Conservation (phyloP, 768 basidiomycete species). For the Amanita rubescens region DNA sequence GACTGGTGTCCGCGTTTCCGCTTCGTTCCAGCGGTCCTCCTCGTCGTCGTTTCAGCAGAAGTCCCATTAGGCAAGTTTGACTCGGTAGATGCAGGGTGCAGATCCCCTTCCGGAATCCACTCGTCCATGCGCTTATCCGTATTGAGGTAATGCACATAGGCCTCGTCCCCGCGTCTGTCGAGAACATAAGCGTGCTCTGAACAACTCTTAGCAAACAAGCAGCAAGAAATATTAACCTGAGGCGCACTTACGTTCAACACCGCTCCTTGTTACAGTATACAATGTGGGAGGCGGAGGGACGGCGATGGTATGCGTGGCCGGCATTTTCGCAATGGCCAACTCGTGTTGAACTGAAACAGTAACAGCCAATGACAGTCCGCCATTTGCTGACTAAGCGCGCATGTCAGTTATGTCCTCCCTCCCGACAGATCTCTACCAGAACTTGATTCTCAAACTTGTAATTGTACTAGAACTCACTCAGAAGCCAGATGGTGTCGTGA, state of each 20-base stretch:
- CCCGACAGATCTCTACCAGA: slow-evolving; percentile 45
- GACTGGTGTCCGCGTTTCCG: slow-evolving; percentile 12
- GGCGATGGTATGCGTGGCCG: slow-evolving; percentile 22
- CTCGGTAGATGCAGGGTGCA: slow-evolving; percentile 20
- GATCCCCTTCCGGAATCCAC: slow-evolving; percentile 48
- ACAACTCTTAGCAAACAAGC: slow-evolving; percentile 5
- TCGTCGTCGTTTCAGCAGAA: slow-evolving; percentile 3
- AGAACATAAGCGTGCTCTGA: slow-evolving; percentile 47
- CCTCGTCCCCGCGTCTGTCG: slow-evolving; percentile 40
- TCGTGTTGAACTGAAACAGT: neutral
- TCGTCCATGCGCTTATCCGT: slow-evolving; percentile 70
- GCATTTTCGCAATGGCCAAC: slow-evolving; percentile 16
- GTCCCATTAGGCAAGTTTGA: slow-evolving; percentile 24
- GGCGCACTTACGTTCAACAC: slow-evolving; percentile 21
- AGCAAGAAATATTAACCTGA: slow-evolving; percentile 4
- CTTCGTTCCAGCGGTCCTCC: slow-evolving; percentile 4
- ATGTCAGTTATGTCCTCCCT: slow-evolving; percentile 15
- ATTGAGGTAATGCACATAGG: slow-evolving; percentile 68
- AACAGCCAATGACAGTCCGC: neutral
- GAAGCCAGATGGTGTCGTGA: slow-evolving; percentile 43
- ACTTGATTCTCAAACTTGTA: slow-evolving; percentile 53
- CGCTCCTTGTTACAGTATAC: slow-evolving; percentile 28
- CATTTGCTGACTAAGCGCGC: neutral
- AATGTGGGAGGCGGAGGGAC: slow-evolving; percentile 19
- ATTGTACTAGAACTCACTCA: slow-evolving; percentile 55